phyloP scores from a whole-genome alignment of 2,329 filamentous ascomycete genomes.

The Xylariomycetidae sp. region DNA sequence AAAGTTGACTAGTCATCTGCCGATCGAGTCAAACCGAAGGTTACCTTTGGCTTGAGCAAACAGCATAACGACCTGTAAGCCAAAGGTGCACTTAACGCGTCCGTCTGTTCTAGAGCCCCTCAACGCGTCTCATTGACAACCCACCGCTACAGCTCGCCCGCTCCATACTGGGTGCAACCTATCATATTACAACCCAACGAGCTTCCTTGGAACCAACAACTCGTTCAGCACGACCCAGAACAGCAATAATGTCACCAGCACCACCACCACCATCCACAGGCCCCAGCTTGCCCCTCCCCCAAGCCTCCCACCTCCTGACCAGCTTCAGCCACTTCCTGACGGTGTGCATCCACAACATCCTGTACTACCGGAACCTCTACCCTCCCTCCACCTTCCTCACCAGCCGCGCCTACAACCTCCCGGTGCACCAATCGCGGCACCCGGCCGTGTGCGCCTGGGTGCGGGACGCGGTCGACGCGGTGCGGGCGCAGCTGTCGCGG shows the following conservation, averaged over 20 bases:
- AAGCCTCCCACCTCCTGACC: conserved; percentile 54
- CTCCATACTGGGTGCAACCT: no score
- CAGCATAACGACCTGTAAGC: no score
- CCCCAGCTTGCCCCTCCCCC: conserved; percentile 25
- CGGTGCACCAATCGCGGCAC: conserved; percentile 80
- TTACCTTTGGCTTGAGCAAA: no score
- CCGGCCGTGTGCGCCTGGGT: conserved; percentile 83
- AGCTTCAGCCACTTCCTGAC: conserved; percentile 76
- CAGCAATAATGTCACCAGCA: no score
- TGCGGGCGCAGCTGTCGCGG: conserved; percentile 62
- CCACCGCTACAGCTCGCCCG: no score
- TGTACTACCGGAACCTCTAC: conserved; percentile 78
- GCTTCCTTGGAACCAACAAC: no score
- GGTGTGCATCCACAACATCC: conserved; percentile 76
- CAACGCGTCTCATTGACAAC: conserved; percentile 16
- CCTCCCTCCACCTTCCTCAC: conserved; percentile 71
- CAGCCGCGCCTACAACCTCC: conserved; percentile 74
- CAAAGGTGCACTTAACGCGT: no score
- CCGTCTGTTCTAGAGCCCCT: no score
- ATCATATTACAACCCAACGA: no score
- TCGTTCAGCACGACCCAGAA: no score
- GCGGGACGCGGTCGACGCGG: conserved; percentile 68
- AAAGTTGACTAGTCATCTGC: no score
- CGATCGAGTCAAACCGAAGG: no score
- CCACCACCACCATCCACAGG: conserved; percentile 6